These are phyloP conservation scores for Ustilago shanxiensis DNA, from an alignment of 1,284 basidiomycete species.

Conservation along the genomic window DNA sequence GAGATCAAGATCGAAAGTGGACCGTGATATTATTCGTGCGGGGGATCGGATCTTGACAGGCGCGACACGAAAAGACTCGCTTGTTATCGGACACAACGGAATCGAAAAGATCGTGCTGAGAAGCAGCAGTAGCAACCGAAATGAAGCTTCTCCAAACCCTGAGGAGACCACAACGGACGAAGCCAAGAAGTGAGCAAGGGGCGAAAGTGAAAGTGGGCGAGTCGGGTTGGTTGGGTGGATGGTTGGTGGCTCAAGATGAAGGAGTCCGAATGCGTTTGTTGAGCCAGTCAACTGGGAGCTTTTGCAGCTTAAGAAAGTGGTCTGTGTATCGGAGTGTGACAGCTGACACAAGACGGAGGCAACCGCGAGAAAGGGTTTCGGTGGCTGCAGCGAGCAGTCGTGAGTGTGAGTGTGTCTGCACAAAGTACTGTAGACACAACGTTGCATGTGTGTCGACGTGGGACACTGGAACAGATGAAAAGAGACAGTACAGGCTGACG, in stretches of 20 bases:
- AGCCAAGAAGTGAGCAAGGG: not conserved
- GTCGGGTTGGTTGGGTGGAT: not conserved
- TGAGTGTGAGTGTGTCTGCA: not conserved
- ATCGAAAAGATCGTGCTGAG: not conserved
- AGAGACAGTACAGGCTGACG: not conserved
- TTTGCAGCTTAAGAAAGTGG: not conserved
- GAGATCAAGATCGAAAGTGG: not conserved
- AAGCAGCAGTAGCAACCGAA: not conserved
- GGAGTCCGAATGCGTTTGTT: not conserved
- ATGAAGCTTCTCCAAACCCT: not conserved
- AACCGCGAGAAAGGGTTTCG: not conserved
- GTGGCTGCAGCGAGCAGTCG: not conserved
- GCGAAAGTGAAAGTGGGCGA: not conserved
- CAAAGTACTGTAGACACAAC: too few species aligned
- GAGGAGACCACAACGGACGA: not conserved
- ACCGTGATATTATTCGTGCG: not conserved
- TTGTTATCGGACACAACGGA: not conserved
- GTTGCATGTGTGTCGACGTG: too few species aligned
- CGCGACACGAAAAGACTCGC: not conserved
- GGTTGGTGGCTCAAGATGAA: conserved; percentile 1
- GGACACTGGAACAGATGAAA: not conserved
- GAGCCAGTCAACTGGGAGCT: not conserved
- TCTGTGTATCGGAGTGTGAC: not conserved
- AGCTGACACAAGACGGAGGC: conserved; percentile 2
- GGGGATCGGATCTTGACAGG: conserved; percentile 11